These are phyloP conservation scores for Lachnum nothofagi DNA, from an alignment of 2,329 filamentous ascomycete genomes.

Conservation along the genomic window DNA sequence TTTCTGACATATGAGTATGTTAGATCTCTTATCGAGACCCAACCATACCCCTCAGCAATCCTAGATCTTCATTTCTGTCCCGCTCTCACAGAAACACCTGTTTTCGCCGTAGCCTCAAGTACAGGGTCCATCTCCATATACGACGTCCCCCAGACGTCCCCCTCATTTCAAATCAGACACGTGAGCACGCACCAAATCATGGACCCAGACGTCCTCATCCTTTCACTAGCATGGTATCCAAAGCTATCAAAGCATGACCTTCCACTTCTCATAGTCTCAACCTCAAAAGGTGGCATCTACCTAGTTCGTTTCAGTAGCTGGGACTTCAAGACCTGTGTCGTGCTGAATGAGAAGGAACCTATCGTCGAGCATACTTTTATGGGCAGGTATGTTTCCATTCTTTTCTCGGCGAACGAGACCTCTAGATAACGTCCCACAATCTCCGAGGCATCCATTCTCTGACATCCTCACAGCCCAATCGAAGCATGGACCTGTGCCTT, in stretches of 20 bases:
- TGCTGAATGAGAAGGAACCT: conserved; percentile 15
- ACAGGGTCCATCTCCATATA: conserved; percentile 67
- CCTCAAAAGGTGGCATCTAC: conserved; percentile 12
- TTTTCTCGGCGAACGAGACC: background rate
- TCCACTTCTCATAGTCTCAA: conserved; percentile 34
- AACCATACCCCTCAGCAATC: conserved; percentile 65
- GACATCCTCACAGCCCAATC: conserved; percentile 33
- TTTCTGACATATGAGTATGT: conserved; percentile 3
- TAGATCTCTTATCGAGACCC: conserved; percentile 54
- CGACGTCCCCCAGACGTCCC: conserved; percentile 35
- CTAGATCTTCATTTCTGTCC: conserved; percentile 81
- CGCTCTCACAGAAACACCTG: conserved; percentile 29
- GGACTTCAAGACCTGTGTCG: conserved; percentile 6
- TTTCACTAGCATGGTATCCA: conserved; percentile 19
- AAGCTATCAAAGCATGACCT: background rate
- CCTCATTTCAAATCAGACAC: conserved; percentile 28
- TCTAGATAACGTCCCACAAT: background rate
- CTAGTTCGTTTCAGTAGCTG: conserved; percentile 15
- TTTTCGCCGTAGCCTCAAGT: conserved; percentile 73
- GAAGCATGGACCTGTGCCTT: conserved; percentile 74
- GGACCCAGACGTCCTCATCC: conserved; percentile 25
- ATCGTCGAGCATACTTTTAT: conserved; percentile 11
- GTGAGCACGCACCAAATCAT: conserved; percentile 47
- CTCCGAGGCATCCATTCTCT: background rate
- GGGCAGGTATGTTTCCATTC: background rate